Percentiles rank a stretch among this genome's conserved stretches.
phyloP scores from a whole-genome alignment of 2,329 filamentous ascomycete species.

The Amylocarpus encephaloides region DNA sequence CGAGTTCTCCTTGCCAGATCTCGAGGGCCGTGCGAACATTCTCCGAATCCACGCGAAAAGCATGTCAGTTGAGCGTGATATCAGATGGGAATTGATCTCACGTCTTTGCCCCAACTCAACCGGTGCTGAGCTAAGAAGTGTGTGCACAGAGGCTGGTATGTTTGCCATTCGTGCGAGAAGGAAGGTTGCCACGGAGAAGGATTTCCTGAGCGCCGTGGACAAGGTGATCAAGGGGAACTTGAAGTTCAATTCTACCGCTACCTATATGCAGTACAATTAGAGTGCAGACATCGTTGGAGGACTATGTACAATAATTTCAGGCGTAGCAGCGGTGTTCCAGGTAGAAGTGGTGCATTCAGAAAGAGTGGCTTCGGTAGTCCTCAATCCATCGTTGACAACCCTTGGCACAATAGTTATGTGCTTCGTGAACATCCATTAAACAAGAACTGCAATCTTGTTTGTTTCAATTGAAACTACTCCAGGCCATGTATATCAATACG shows the following conservation, averaged over 20 bases:
- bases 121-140: slow-evolving; percentile 89
- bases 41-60: slow-evolving; percentile 98
- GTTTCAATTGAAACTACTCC: too few relatives aligned
- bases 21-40: slow-evolving; percentile 96
- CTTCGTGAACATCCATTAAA: too few relatives aligned
- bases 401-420: too few relatives aligned
- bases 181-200: slow-evolving; percentile 98
- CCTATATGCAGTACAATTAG: slow-evolving; percentile 99
- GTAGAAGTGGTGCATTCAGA: slow-evolving; percentile 23
- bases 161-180: slow-evolving; percentile 90
- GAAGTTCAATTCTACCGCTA: slow-evolving; percentile 98
- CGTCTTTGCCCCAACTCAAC: slow-evolving; percentile 95
- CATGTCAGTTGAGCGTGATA: slow-evolving; percentile 98
- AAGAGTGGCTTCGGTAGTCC: slow-evolving; percentile 1
- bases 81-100: slow-evolving; percentile 97
- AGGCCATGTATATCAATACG: too few relatives aligned
- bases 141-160: slow-evolving; percentile 98
- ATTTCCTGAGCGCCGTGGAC: slow-evolving; percentile 95
- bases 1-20: slow-evolving; percentile 93
- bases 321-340: slow-evolving; percentile 30
- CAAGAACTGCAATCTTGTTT: too few relatives aligned
- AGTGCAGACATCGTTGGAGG: slow-evolving; percentile 17
- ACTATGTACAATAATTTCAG: slow-evolving; percentile 29
- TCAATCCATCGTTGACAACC: neutral
- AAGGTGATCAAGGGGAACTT: slow-evolving; percentile 99